Evolutionary conservation across 495 filamentous ascomycete species (phyloP).

Genomic region (Penicillium subrubescens): DNA sequence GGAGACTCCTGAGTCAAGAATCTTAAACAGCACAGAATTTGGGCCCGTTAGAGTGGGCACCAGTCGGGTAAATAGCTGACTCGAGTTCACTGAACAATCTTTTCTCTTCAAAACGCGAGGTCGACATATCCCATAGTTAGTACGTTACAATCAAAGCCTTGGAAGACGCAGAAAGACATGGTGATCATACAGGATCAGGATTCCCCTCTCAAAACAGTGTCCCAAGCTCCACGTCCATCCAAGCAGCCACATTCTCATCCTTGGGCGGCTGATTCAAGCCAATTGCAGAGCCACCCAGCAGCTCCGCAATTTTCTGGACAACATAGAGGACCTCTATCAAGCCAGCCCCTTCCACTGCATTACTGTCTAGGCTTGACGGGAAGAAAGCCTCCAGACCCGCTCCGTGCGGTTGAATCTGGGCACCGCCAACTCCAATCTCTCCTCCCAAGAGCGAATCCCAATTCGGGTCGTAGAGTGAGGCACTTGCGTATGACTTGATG

Average conservation of each 20-base stretch:
- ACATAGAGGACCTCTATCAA: slow-evolving; percentile 39
- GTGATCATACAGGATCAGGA: not conserved
- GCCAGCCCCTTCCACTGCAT: slow-evolving; percentile 17
- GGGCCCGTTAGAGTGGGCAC: no score
- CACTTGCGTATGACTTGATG: slow-evolving; percentile 39
- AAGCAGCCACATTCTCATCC: slow-evolving; percentile 5
- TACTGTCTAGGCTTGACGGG: slow-evolving; percentile 19
- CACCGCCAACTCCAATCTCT: not conserved
- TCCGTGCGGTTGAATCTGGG: slow-evolving; percentile 30
- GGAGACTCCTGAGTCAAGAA: no score
- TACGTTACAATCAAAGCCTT: not conserved
- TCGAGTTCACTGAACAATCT: not conserved
- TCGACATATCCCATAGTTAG: not conserved
- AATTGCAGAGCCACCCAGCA: slow-evolving; percentile 26
- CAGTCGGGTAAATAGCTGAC: not conserved
- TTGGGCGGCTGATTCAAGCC: not conserved
- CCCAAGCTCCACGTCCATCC: slow-evolving; percentile 36
- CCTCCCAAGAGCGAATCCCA: slow-evolving; percentile 51
- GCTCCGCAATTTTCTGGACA: slow-evolving; percentile 31
- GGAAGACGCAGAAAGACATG: not conserved
- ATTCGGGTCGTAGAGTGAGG: slow-evolving; percentile 48
- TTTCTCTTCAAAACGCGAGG: not conserved
- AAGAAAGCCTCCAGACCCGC: slow-evolving; percentile 51
- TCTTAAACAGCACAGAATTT: not conserved
- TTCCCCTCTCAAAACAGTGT: slow-evolving; percentile 22